Evolutionary conservation across 2,329 filamentous ascomycete genomes (phyloP).

Genomic region (Allantophomopsis lycopodina): DNA sequence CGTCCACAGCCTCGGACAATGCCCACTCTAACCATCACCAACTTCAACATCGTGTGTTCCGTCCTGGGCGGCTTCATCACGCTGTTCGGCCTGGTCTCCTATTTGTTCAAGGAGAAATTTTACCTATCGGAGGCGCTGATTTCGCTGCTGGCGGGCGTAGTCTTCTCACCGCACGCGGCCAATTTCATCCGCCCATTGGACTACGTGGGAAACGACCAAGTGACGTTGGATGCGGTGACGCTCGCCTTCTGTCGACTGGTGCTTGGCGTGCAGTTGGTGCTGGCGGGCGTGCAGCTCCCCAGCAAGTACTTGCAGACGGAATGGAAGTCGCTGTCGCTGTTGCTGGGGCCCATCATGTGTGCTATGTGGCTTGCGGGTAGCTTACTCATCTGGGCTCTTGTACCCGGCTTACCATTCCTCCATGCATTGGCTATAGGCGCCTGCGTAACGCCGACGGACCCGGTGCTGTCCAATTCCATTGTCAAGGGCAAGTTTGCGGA

Average conservation of each 20-base stretch:
- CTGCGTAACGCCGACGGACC: constrained; percentile 87
- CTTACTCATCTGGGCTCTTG: constrained; percentile 62
- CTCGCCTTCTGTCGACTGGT: constrained; percentile 79
- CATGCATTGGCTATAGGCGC: constrained; percentile 71
- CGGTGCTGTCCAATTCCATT: constrained; percentile 75
- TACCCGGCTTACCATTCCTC: constrained; percentile 58
- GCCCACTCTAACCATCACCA: constrained; percentile 28
- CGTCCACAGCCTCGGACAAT: constrained; percentile 9
- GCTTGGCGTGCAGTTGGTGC: constrained; percentile 77
- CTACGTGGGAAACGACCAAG: constrained; percentile 45
- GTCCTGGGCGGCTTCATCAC: constrained; percentile 78
- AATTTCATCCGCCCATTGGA: constrained; percentile 64
- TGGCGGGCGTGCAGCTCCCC: constrained; percentile 79
- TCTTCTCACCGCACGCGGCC: constrained; percentile 64
- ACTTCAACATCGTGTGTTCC: constrained; percentile 35
- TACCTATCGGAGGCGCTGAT: constrained; percentile 89
- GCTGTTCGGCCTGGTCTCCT: constrained; percentile 81
- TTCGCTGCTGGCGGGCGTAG: constrained; percentile 64
- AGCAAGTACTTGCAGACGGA: constrained; percentile 66
- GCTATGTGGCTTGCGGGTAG: constrained; percentile 80
- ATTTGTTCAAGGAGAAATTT: constrained; percentile 76
- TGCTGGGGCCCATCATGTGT: constrained; percentile 76
- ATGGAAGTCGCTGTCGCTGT: constrained; percentile 61
- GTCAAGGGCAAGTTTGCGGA: constrained; percentile 92
- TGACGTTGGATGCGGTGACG: constrained; percentile 57